These are phyloP conservation scores for Nasturtium officinale DNA, from an alignment of 345 rosid species.

Conservation along the genomic window DNA sequence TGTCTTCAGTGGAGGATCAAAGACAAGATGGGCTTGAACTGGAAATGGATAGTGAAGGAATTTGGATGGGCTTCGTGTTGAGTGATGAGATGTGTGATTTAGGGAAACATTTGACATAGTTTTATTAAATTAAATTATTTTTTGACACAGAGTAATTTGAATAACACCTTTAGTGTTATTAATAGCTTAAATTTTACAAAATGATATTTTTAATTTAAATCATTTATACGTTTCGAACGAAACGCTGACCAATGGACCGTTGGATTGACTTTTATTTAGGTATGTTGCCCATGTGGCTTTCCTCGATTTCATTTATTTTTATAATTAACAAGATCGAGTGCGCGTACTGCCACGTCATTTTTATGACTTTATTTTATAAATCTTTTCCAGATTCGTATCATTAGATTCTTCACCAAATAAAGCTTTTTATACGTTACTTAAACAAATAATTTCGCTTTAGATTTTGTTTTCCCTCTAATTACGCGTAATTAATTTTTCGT, in stretches of 20 bases:
- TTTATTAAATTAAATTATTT: neutral
- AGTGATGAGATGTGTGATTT: slow-evolving; percentile 43
- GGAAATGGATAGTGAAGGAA: slow-evolving; percentile 37
- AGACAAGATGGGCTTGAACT: slow-evolving; percentile 35
- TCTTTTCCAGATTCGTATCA: slow-evolving; percentile 35
- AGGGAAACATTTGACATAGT: slow-evolving; percentile 34
- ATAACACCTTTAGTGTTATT: neutral
- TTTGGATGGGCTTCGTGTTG: slow-evolving; percentile 58
- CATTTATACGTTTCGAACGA: slow-evolving; percentile 16
- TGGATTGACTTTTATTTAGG: slow-evolving; percentile 26
- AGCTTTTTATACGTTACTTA: neutral
- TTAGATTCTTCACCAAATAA: slow-evolving; percentile 27
- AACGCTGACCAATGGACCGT: slow-evolving; percentile 34
- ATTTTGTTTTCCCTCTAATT: neutral
- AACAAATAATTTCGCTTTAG: slow-evolving; percentile 1
- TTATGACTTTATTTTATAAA: slow-evolving; percentile 26
- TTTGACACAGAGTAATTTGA: neutral
- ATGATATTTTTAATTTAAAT: neutral
- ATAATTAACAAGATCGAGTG: slow-evolving; percentile 31
- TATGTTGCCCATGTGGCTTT: slow-evolving; percentile 32
- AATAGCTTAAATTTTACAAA: neutral
- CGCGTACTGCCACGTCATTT: slow-evolving; percentile 46
- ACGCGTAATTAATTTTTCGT: neutral
- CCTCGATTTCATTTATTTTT: slow-evolving; percentile 27
- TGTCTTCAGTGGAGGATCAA: slow-evolving; percentile 30